phyloP scores from a whole-genome alignment of 768 basidiomycete genomes.

The Boletus subparvulus region DNA sequence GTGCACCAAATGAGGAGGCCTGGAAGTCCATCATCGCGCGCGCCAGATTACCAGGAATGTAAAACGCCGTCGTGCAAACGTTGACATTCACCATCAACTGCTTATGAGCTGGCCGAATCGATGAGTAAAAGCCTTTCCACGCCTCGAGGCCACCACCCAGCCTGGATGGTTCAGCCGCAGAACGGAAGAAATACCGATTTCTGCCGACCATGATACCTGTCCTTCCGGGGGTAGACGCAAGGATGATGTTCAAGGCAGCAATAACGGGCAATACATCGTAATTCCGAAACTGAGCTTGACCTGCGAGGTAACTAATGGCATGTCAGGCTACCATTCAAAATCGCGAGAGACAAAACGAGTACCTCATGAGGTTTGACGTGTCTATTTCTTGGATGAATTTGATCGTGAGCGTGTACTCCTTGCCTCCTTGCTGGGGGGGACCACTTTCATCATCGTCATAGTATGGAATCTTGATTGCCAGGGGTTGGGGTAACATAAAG shows the following conservation, averaged over 20 bases:
- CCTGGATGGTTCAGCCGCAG: slow-evolving; percentile 26
- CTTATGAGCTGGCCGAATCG: slow-evolving; percentile 40
- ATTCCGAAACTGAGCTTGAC: slow-evolving; percentile 41
- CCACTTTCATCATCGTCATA: slow-evolving; percentile 48
- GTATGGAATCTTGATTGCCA: slow-evolving; percentile 39
- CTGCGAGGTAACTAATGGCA: slow-evolving; percentile 43
- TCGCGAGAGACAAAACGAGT: slow-evolving; percentile 5
- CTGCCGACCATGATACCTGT: slow-evolving; percentile 52
- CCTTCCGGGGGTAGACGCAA: slow-evolving; percentile 45
- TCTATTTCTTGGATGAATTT: slow-evolving; percentile 45
- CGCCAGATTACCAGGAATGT: slow-evolving; percentile 44
- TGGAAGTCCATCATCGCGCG: slow-evolving; percentile 42
- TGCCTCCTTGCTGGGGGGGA: slow-evolving; percentile 30
- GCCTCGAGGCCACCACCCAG: slow-evolving; percentile 55
- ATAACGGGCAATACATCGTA: slow-evolving; percentile 49
- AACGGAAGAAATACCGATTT: slow-evolving; percentile 53
- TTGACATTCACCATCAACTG: slow-evolving; percentile 55
- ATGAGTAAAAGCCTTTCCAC: slow-evolving; percentile 54
- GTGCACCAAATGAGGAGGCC: slow-evolving; percentile 56
- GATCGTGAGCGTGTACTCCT: slow-evolving; percentile 46
- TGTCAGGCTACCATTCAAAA: slow-evolving; percentile 6
- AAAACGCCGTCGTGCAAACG: slow-evolving; percentile 52
- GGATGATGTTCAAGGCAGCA: slow-evolving; percentile 50
- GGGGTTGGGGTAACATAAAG: slow-evolving; percentile 39
- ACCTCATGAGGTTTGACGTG: slow-evolving; percentile 42